These are phyloP conservation scores for Marsdenia floribunda DNA, from an alignment of 257 asterid species.

Conservation along the genomic window DNA sequence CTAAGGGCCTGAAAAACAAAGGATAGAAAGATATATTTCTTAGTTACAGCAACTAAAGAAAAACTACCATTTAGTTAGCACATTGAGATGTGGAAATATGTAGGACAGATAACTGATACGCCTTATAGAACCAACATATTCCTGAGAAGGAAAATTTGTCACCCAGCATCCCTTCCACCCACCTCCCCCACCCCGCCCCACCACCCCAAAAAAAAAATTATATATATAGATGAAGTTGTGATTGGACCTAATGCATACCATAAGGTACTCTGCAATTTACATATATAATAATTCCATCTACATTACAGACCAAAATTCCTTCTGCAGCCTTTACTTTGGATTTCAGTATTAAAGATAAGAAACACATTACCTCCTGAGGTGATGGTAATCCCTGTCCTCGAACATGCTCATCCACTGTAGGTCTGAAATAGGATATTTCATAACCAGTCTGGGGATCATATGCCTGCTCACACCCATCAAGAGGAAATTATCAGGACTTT, in stretches of 20 bases:
- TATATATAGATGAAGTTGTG: neutral
- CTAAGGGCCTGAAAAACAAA: conserved; percentile 45
- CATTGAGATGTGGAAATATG: neutral
- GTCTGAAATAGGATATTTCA: conserved; percentile 74
- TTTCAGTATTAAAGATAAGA: neutral
- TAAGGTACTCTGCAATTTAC: neutral
- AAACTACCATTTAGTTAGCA: neutral
- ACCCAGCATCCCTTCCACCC: no score
- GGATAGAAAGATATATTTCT: conserved; percentile 8
- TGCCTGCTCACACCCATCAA: conserved; percentile 43
- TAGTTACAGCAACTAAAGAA: neutral
- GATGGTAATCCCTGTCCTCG: conserved; percentile 65
- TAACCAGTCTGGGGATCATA: conserved; percentile 82
- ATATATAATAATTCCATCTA: neutral
- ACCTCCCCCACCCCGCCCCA: no score
- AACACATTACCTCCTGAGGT: conserved; percentile 65
- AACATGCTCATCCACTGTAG: conserved; percentile 66
- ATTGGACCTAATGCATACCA: neutral
- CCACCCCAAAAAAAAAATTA: neutral
- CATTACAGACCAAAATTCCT: neutral
- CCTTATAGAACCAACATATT: neutral
- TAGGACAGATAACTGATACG: neutral
- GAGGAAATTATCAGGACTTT: conserved; percentile 6
- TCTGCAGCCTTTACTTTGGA: neutral
- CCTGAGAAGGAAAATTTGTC: neutral